phyloP scores from a whole-genome alignment of 2,329 filamentous ascomycete genomes.

The Exophiala lecanii-corni region DNA sequence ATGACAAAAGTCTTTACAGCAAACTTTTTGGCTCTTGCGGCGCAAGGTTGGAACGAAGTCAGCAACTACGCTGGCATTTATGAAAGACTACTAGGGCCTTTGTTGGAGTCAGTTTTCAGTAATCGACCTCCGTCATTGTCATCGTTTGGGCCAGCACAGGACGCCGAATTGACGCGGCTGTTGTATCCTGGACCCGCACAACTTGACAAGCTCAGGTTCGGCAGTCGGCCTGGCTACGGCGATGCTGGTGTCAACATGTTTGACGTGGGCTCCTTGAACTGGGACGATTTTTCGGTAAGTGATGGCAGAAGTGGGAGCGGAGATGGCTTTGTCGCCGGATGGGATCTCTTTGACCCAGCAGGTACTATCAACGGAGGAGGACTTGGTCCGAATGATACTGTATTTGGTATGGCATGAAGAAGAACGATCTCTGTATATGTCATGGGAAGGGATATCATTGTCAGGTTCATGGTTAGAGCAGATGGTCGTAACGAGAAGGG shows the following conservation, averaged over 20 bases:
- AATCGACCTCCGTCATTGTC: conserved; percentile 23
- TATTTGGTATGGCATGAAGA: conserved; percentile 25
- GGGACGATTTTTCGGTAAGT: conserved; percentile 27
- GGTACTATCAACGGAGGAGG: conserved; percentile 5
- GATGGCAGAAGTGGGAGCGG: conserved; percentile 19
- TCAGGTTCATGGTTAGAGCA: too few species aligned
- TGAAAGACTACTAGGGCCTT: conserved; percentile 29
- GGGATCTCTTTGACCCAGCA: conserved; percentile 24
- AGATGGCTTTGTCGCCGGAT: conserved; percentile 22
- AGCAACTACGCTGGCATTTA: conserved; percentile 29
- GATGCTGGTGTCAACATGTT: conserved; percentile 35
- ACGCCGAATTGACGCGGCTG: conserved; percentile 26
- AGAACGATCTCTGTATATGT: too few species aligned
- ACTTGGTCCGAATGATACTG: conserved; percentile 13
- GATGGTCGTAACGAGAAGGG: too few species aligned
- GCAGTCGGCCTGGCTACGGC: conserved; percentile 28
- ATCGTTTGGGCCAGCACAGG: conserved; percentile 27
- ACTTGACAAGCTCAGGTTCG: conserved; percentile 27
- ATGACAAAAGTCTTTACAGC: conserved; percentile 32
- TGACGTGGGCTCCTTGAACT: conserved; percentile 28
- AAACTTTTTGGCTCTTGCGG: conserved; percentile 31
- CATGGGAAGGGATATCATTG: too few species aligned
- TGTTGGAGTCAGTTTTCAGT: conserved; percentile 32
- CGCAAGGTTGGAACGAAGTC: conserved; percentile 32
- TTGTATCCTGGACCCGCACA: conserved; percentile 28